These are phyloP conservation scores for Clitopilus hobsonii DNA, from an alignment of 768 basidiomycete species.

Conservation along the genomic window DNA sequence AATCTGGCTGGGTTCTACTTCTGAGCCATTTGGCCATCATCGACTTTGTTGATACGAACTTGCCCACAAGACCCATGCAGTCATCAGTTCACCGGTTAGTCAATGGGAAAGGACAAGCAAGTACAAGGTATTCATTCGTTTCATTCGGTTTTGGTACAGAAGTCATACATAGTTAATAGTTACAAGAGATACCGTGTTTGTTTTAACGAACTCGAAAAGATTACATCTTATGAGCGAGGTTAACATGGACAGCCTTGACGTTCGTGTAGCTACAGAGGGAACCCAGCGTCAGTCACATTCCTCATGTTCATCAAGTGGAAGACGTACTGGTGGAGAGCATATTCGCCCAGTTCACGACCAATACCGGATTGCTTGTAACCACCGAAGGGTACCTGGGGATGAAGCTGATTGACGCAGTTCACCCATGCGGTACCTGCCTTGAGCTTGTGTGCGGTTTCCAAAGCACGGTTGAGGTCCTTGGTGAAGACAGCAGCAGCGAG, in stretches of 20 bases:
- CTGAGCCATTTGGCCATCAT: too few relatives aligned
- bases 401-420: slow-evolving; percentile 45
- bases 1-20: too few relatives aligned
- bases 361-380: slow-evolving; percentile 84
- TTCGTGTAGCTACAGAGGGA: slow-evolving; percentile 47
- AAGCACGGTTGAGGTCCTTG: slow-evolving; percentile 67
- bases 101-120: neutral
- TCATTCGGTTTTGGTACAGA: neutral
- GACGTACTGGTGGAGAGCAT: slow-evolving; percentile 58
- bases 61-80: neutral
- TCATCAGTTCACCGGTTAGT: neutral
- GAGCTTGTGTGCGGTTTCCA: slow-evolving; percentile 67
- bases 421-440: slow-evolving; percentile 82
- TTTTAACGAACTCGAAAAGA: neutral
- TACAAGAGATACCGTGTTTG: neutral
- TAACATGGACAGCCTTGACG: slow-evolving; percentile 69
- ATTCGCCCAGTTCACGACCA: slow-evolving; percentile 76
- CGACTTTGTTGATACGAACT: too few relatives aligned
- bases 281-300: neutral
- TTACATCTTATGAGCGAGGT: slow-evolving; percentile 35
- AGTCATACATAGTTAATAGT: neutral
- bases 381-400: slow-evolving; percentile 70
- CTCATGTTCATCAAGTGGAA: slow-evolving; percentile 2
- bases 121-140: too few relatives aligned
- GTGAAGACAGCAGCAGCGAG: slow-evolving; percentile 88